Evolutionary conservation across 139 green algal species (phyloP), one percentile per base, ranked within the genome.

Genomic region (Haematococcus sp.): DNA sequence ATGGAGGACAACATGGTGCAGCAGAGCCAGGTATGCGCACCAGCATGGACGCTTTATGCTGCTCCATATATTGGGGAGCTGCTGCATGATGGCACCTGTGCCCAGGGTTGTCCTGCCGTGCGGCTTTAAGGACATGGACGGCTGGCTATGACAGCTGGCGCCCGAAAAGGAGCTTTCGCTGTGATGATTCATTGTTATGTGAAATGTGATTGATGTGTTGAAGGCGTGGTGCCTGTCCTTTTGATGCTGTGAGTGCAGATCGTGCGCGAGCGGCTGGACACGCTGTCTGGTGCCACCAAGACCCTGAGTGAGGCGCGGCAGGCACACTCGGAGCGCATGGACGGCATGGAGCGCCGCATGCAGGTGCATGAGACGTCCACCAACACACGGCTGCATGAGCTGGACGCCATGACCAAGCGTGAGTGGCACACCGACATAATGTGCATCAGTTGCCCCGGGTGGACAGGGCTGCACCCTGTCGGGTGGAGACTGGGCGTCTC

Each of bases 241-340:
- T n/a, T n/a, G n/a, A n/a, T n/a, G n/a, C n/a, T n/a, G n/a, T n/a
- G n/a, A n/a, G n/a, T 63, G 35, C 74, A 84, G 79, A 32, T 60
- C 28, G 76, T 74, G 19, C 74, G 79, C 28, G 79, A 84, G 70
- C 79, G 79, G 3, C 58, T 84, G 55, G 79, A 84, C 79, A 78
- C 73, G 32, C 74, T 84, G 20, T 74, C 69, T 23, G 23, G 59
- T 16, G 27, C 59, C 5, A 35, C 27, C 7, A 46, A 28, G 40
- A 75, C 49, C 0, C 27, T 81, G 55, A 70, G 74, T 31, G 55
- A 64, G 27, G 74, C 79, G 20, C 69, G 79, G 2, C 33, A 58
- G 25, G 64, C 70, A 27, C 74, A 81, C 30, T 54, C 74, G 11
- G 70, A 78, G 51, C 74, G 79, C 25, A 76, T 84, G 20, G 79